phyloP scores from a whole-genome alignment of 2,329 filamentous ascomycete genomes.

The Bipolaris oryzae region DNA sequence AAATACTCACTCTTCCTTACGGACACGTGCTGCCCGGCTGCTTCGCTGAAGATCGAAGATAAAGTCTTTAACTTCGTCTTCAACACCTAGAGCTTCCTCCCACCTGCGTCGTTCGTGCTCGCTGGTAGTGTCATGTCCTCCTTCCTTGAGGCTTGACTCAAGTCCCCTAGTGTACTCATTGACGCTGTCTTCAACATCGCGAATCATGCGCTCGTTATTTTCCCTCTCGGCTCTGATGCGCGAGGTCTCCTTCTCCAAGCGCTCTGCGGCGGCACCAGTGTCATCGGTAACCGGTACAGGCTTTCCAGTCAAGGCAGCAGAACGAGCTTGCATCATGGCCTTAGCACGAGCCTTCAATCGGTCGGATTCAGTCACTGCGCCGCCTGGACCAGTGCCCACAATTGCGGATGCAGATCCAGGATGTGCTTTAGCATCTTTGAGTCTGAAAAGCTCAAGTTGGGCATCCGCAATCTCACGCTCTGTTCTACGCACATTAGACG shows the following conservation, averaged over 20 bases:
- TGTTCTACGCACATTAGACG: slow-evolving; percentile 86
- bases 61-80: slow-evolving; percentile 96
- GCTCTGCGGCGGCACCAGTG: slow-evolving; percentile 77
- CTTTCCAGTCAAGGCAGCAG: slow-evolving; percentile 87
- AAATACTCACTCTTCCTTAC: slow-evolving; percentile 62
- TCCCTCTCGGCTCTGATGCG: slow-evolving; percentile 84
- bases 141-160: slow-evolving; percentile 86
- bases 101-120: slow-evolving; percentile 92
- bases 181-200: slow-evolving; percentile 95
- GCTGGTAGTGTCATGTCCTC: slow-evolving; percentile 72
- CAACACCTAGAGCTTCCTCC: slow-evolving; percentile 95
- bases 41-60: slow-evolving; percentile 94
- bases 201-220: slow-evolving; percentile 94
- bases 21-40: slow-evolving; percentile 75
- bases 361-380: slow-evolving; percentile 88
- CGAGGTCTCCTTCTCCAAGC: slow-evolving; percentile 86
- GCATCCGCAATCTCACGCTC: slow-evolving; percentile 94
- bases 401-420: slow-evolving; percentile 80
- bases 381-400: slow-evolving; percentile 90
- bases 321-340: slow-evolving; percentile 98
- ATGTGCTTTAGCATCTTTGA: slow-evolving; percentile 91
- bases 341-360: slow-evolving; percentile 92
- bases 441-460: slow-evolving; percentile 86
- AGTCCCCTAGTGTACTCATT: slow-evolving; percentile 83
- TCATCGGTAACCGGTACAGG: slow-evolving; percentile 74